A percentile compares a stretch with the other conserved stretches of the same genome.
phyloP scores from a whole-genome alignment of 2,329 filamentous ascomycete genomes.

The Aspergillus vadensis region DNA sequence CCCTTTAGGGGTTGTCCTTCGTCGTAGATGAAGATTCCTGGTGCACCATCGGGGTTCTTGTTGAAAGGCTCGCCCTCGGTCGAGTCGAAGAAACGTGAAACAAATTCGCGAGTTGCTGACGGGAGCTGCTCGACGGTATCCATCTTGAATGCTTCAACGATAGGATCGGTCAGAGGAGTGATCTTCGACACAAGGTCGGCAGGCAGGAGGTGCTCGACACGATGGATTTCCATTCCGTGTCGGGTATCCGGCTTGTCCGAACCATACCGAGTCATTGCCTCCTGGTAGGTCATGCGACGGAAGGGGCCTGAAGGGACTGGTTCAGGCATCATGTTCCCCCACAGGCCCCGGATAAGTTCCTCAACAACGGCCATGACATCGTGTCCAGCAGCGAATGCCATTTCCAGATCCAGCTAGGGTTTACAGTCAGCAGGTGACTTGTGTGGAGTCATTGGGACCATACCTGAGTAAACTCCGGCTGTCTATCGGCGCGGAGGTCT shows the following conservation, averaged over 20 bases:
- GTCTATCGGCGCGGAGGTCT: slow-evolving; percentile 85
- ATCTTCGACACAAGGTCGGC: slow-evolving; percentile 73
- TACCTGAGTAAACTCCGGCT: slow-evolving; percentile 95
- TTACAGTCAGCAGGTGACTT: background rate
- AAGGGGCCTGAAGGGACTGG: slow-evolving; percentile 53
- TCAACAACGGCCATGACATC: slow-evolving; percentile 66
- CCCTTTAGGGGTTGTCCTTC: slow-evolving; percentile 72
- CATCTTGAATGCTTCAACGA: slow-evolving; percentile 75
- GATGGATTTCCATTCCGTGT: slow-evolving; percentile 67
- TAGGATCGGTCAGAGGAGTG: slow-evolving; percentile 65
- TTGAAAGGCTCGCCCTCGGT: slow-evolving; percentile 60
- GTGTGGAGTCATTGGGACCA: slow-evolving; percentile 12
- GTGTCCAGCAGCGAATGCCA: slow-evolving; percentile 75
- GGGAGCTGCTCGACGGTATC: slow-evolving; percentile 50
- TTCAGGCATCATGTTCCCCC: slow-evolving; percentile 50
- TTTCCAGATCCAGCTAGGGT: slow-evolving; percentile 81
- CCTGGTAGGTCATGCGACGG: slow-evolving; percentile 66
- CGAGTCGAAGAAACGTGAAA: slow-evolving; percentile 70
- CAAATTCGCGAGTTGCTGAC: slow-evolving; percentile 60
- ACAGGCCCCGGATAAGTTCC: slow-evolving; percentile 58
- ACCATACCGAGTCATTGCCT: slow-evolving; percentile 78
- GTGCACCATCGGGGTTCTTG: slow-evolving; percentile 73
- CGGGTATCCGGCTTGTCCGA: slow-evolving; percentile 91
- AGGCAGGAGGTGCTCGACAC: slow-evolving; percentile 65
- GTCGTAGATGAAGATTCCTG: slow-evolving; percentile 77